These are phyloP conservation scores for Lolium rigidum DNA, from an alignment of 176 grass and related monocot species.

Conservation along the genomic window DNA sequence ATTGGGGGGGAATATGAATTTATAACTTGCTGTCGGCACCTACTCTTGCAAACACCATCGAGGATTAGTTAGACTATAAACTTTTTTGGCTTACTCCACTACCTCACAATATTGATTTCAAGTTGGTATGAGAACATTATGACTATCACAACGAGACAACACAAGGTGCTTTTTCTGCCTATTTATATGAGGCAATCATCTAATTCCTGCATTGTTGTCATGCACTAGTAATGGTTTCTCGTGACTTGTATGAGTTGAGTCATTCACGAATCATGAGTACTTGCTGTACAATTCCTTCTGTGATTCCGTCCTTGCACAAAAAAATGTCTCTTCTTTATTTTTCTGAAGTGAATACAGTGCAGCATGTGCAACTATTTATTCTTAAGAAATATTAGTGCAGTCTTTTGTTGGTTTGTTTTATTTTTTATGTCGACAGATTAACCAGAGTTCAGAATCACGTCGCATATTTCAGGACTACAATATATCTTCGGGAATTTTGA, in stretches of 20 bases:
- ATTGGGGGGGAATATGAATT: background rate
- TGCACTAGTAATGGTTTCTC: background rate
- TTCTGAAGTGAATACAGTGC: background rate
- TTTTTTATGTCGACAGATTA: too few relatives aligned
- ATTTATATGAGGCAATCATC: too few relatives aligned
- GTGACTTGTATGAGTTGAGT: background rate
- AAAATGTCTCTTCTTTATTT: background rate
- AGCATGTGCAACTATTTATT: background rate
- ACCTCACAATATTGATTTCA: background rate
- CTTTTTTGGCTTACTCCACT: background rate
- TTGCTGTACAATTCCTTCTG: background rate
- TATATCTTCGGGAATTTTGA: background rate
- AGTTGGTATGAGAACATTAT: too few relatives aligned
- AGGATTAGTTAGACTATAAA: background rate
- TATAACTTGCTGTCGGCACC: background rate
- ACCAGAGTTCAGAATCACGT: too few relatives aligned
- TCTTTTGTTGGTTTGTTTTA: too few relatives aligned
- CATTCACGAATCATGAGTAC: background rate
- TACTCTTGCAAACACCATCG: background rate
- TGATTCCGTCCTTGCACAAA: background rate
- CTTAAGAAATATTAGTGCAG: background rate
- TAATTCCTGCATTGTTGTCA: too few relatives aligned
- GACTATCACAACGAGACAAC: too few relatives aligned
- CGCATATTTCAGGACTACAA: too few relatives aligned
- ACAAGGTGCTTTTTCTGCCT: too few relatives aligned